Evolutionary conservation across 441 rosid species (phyloP), one percentile per base, ranked within the genome.

Genomic region (Theobroma grandiflorum): DNA sequence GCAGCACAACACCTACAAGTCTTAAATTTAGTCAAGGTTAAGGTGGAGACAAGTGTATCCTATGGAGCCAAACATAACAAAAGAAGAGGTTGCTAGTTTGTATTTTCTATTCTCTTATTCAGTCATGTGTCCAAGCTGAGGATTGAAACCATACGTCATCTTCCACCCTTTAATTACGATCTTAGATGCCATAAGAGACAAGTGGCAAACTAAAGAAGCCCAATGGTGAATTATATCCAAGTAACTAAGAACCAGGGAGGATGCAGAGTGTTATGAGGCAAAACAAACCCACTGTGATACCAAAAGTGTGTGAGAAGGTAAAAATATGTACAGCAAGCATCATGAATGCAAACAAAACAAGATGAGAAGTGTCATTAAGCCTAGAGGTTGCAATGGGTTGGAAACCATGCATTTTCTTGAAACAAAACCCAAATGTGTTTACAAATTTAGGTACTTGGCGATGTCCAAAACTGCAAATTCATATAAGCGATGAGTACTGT

Each of bases 81-180:
- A 15, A 14, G 74, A 70, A 40, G 6, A 40, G 49, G 43, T 49
- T 18, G 45, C 31, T 4, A 33, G 45, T 50, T 35, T 33, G 14
- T 33, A 72, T 52, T 72, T 72, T 52, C 61, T 52, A 8, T 10
- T 59, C 61, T 4, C 45, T 72, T 72, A 52, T 16, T 72, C 62
- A 16, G 31, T 72, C 75, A 52, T 50, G 26, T 45, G 52, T 33
- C 22, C 45, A 52, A 52, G 75, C 47, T 3, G 62, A 5, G 31
- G 31, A 33, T 12, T 33, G 42, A 33, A 50, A 37, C 50, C 38
- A 73, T 12, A 20, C 12, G 38, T 73, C 49, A 53, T 6, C 66
- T 40, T 35, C 38, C 53, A 22, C 38, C 15, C 50, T 40, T 20
- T 57, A 74, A 58, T 35, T 52, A 72, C 52, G 62, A 71, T 61